Evolutionary conservation across 441 rosid species (phyloP).

Genomic region (Pelargonium cotyledonis): DNA sequence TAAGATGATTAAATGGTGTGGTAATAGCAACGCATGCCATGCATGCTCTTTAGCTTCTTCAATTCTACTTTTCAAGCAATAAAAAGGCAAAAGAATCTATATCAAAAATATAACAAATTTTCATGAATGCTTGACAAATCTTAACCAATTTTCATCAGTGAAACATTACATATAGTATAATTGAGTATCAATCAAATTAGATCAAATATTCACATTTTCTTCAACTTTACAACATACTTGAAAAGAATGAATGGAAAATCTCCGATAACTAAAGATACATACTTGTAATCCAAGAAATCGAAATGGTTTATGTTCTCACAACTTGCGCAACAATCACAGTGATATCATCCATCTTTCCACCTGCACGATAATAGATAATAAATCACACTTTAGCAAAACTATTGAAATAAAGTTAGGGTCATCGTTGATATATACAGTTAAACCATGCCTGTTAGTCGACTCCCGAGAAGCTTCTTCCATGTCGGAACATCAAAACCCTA

Average conservation of each 20-base stretch:
- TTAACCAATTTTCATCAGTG: too few relatives aligned
- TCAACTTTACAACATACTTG: neutral
- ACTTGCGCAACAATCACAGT: conserved; percentile 77
- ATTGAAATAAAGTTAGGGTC: neutral
- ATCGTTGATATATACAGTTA: neutral
- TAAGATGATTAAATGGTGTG: too few relatives aligned
- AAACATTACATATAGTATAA: neutral
- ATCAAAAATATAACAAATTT: too few relatives aligned
- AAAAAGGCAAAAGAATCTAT: too few relatives aligned
- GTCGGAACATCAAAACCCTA: conserved; percentile 75
- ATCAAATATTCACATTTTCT: neutral
- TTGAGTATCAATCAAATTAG: neutral
- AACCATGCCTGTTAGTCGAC: conserved; percentile 61
- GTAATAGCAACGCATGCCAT: too few relatives aligned
- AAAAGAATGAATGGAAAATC: neutral
- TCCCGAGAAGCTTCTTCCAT: conserved; percentile 75
- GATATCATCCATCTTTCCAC: conserved; percentile 87
- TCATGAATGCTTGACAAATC: too few relatives aligned
- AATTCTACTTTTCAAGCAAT: too few relatives aligned
- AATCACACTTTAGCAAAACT: neutral
- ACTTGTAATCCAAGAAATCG: neutral
- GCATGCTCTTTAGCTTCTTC: too few relatives aligned
- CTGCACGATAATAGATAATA: conserved; percentile 42
- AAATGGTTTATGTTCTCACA: conserved; percentile 23
- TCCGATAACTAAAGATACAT: neutral